Evolutionary conservation across 768 basidiomycete species (phyloP), one percentile per base, ranked within the genome.

Genomic region (Boletus eberwhitei): DNA sequence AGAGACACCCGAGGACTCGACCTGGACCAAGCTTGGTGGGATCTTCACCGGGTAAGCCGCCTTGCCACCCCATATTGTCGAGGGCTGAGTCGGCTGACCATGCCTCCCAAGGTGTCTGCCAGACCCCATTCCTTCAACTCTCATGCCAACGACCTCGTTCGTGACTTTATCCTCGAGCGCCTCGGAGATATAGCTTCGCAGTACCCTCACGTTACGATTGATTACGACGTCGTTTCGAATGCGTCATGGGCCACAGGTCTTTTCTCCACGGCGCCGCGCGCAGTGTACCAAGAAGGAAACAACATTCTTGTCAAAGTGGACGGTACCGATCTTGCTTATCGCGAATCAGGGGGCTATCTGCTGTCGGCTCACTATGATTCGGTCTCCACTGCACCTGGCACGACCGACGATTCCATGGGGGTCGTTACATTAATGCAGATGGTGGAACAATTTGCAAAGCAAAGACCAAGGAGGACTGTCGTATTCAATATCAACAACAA

Each of bases 401-500:
- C 83, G 5, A 90, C 87, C 2, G 91, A 93, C 59, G 82, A 90
- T 56, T 87, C 87, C 16, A 89, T 90, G 80, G 86, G 84, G 12
- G 75, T 87, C 6, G 82, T 73, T 5, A 85, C 85, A 0, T 70
- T 88, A 1, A 66, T 91, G 24, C 85, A 88, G 53, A 76, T 93
- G 59, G 72, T 88, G 35, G 72, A 82, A 38, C 79, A 82, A 58
- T 74, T 84, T 49, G 74, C 76, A 0, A 68, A 71, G 52, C 73
- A 83, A 38, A 73, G 77, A 8, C 81, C 81, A 1, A 69, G 72
- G 39, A 76, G 83, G 37, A 88, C 87, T 0, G 85, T 85, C 7
- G 70, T 93, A 4, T 90, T 93, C 75, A 90, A 92, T 62, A 79
- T 90, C 66, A 93, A 93, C 67, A 92, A 93, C 56, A 90, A 86